Conservation (phyloP, 306 rosid species). For the Fragaria vesca region DNA sequence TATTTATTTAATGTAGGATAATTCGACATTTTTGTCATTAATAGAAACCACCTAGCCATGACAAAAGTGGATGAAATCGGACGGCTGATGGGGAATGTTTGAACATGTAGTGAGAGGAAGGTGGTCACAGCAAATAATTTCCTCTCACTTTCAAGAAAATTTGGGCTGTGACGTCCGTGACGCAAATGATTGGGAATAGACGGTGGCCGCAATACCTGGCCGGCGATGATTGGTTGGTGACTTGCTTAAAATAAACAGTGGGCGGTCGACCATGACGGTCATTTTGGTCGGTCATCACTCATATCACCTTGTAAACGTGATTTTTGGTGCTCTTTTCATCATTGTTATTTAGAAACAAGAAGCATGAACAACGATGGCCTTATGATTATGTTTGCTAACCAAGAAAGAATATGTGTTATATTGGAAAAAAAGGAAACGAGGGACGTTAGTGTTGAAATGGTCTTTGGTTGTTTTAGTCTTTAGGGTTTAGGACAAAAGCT, state of each 20-base stretch:
- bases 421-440: not conserved
- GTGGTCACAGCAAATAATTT: not conserved
- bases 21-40: no score
- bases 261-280: not conserved
- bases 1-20: no score
- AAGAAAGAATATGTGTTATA: not conserved
- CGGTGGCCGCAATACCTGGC: not conserved
- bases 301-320: slow-evolving; percentile 13
- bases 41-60: not conserved
- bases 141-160: not conserved
- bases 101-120: not conserved
- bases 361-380: not conserved
- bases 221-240: not conserved
- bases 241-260: not conserved
- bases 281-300: not conserved
- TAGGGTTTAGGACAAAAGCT: not conserved
- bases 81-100: not conserved
- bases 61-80: not conserved
- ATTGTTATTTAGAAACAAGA: not conserved
- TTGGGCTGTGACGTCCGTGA: not conserved
- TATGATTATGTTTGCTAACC: not conserved
- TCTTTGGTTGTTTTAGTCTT: not conserved
- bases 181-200: not conserved
- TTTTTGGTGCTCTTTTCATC: not conserved
- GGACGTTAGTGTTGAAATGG: not conserved